Evolutionary conservation across 2,329 filamentous ascomycete genomes (phyloP).

Genomic region (Aspergillus sojae): DNA sequence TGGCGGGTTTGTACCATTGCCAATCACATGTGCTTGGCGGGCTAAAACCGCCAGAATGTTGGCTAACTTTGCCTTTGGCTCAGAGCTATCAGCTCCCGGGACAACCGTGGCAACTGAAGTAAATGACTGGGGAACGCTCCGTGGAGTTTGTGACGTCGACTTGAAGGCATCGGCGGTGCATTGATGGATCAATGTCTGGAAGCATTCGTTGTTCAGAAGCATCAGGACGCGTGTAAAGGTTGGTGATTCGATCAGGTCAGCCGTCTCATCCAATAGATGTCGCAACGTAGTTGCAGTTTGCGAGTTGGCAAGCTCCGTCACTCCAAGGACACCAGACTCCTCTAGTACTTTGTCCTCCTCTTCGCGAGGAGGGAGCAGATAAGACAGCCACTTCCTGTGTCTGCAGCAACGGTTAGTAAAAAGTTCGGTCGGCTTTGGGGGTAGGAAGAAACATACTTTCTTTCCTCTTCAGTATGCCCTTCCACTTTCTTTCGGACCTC

Average conservation of each 20-base stretch:
- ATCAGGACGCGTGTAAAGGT: constrained; percentile 85
- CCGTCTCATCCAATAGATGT: constrained; percentile 89
- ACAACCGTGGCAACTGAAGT: constrained; percentile 47
- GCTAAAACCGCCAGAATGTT: constrained; percentile 88
- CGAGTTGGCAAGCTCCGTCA: constrained; percentile 39
- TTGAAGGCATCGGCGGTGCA: constrained; percentile 80
- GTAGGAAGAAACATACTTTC: constrained; percentile 47
- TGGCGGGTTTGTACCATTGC: constrained; percentile 61
- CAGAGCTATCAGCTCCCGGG: constrained; percentile 31
- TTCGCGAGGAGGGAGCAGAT: constrained; percentile 76
- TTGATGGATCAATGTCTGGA: constrained; percentile 80
- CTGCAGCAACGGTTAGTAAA: constrained; percentile 34
- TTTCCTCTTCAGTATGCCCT: constrained; percentile 67
- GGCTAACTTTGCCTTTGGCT: constrained; percentile 72
- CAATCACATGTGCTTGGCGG: constrained; percentile 86
- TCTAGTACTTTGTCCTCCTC: constrained; percentile 82
- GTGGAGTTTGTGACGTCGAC: constrained; percentile 36
- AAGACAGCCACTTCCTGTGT: constrained; percentile 74
- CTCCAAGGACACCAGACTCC: constrained; percentile 73
- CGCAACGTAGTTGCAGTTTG: constrained; percentile 62
- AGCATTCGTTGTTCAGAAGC: constrained; percentile 82
- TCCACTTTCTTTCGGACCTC: constrained; percentile 85
- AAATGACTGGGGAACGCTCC: constrained; percentile 48
- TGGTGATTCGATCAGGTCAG: constrained; percentile 92
- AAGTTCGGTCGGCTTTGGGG: constrained; percentile 23